Evolutionary conservation across 2,329 filamentous ascomycete species (phyloP).

Genomic region (Colletotrichum abscissum): DNA sequence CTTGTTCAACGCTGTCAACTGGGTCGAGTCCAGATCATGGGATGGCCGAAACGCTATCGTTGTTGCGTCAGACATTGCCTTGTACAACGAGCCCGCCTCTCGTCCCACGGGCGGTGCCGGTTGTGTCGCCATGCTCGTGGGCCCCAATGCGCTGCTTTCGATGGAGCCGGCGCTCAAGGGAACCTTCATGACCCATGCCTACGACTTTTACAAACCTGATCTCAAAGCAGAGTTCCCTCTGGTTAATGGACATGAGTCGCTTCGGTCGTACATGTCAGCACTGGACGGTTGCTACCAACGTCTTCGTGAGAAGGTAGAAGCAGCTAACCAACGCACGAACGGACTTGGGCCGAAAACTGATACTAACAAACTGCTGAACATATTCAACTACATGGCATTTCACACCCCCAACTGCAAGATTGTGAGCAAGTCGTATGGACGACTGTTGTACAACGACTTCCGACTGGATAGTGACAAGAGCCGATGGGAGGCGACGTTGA

Average conservation of each 20-base stretch:
- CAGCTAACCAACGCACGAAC: slow-evolving; percentile 61
- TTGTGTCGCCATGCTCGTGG: slow-evolving; percentile 81
- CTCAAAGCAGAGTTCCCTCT: slow-evolving; percentile 88
- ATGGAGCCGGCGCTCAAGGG: slow-evolving; percentile 83
- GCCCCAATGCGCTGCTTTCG: slow-evolving; percentile 80
- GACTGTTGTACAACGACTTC: slow-evolving; percentile 13
- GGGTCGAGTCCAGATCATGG: slow-evolving; percentile 88
- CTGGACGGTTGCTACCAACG: slow-evolving; percentile 83
- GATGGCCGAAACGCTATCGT: slow-evolving; percentile 86
- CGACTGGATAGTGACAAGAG: neutral
- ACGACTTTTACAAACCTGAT: slow-evolving; percentile 93
- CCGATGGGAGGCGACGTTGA: no score
- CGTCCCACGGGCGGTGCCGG: slow-evolving; percentile 85
- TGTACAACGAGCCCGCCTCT: slow-evolving; percentile 86
- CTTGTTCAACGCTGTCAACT: slow-evolving; percentile 85
- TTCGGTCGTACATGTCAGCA: slow-evolving; percentile 84
- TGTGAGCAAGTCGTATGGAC: slow-evolving; percentile 15
- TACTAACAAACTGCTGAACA: slow-evolving; percentile 68
- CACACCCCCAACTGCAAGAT: slow-evolving; percentile 22
- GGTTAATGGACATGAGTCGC: slow-evolving; percentile 85
- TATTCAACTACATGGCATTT: slow-evolving; percentile 80
- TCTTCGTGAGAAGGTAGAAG: slow-evolving; percentile 70
- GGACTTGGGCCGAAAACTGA: slow-evolving; percentile 13
- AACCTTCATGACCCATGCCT: slow-evolving; percentile 84
- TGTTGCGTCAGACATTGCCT: slow-evolving; percentile 83